phyloP scores from a whole-genome alignment of 202 grass and related monocot genomes.

The Bolboschoenoplectus hybrid region DNA sequence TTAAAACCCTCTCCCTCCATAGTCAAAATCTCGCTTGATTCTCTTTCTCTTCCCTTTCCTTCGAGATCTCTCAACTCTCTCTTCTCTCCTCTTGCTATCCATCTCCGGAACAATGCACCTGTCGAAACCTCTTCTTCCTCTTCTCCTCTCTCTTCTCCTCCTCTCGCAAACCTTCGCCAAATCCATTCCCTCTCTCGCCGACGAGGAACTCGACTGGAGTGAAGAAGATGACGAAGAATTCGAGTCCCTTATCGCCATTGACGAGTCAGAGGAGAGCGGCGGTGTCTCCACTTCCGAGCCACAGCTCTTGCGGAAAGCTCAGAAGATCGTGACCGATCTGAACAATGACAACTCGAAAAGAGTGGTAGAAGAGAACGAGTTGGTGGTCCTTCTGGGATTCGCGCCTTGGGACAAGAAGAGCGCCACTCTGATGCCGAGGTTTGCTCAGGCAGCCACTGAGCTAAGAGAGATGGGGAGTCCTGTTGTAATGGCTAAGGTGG shows the following conservation, averaged over 20 bases:
- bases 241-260: conserved; percentile 75
- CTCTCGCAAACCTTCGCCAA: conserved; percentile 45
- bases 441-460: conserved; percentile 80
- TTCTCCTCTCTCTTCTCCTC: conserved; percentile 41
- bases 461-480: conserved; percentile 75
- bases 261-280: conserved; percentile 59
- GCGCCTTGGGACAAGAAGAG: conserved; percentile 92
- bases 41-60: background rate
- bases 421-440: conserved; percentile 87
- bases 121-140: background rate
- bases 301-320: conserved; percentile 66
- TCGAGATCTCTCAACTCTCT: conserved; percentile 8
- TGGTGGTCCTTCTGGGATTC: conserved; percentile 84
- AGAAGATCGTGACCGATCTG: conserved; percentile 88
- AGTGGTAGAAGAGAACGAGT: conserved; percentile 58
- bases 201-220: conserved; percentile 43
- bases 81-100: background rate
- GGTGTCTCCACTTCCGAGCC: conserved; percentile 21
- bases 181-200: conserved; percentile 33
- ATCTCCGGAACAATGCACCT: conserved; percentile 5
- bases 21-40: conserved; percentile 19
- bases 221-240: conserved; percentile 68
- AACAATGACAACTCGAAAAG: conserved; percentile 79
- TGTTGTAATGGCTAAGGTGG: conserved; percentile 51
- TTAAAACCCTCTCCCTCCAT: conserved; percentile 32